A percentile compares a stretch with the other conserved stretches of the same genome.
phyloP scores from a whole-genome alignment of 805 yeast genomes.

The Metschnikowia dekortorum region DNA sequence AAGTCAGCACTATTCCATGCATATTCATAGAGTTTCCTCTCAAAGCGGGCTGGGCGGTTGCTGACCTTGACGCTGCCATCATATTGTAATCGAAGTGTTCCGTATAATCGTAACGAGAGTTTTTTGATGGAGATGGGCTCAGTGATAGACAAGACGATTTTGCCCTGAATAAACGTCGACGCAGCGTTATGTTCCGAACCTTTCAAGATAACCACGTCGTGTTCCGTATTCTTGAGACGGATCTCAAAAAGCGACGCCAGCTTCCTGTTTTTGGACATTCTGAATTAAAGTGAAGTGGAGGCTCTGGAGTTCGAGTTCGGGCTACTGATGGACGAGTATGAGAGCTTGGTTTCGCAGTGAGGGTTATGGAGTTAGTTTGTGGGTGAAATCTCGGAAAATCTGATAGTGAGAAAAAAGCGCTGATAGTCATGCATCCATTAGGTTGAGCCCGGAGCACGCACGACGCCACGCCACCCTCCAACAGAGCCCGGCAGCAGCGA shows the following conservation, averaged over 20 bases:
- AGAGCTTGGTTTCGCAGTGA: no score
- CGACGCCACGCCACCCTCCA: no score
- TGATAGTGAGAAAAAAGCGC: background rate
- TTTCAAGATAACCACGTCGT: conserved; percentile 74
- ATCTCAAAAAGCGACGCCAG: conserved; percentile 40
- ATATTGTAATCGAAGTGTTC: conserved; percentile 65
- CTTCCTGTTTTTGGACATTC: conserved; percentile 20
- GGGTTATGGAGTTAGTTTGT: background rate
- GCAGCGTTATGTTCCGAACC: conserved; percentile 78
- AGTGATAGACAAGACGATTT: conserved; percentile 65
- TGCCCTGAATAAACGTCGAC: conserved; percentile 71
- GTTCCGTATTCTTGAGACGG: conserved; percentile 62
- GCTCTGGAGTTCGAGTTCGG: no score
- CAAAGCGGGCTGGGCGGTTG: conserved; percentile 48
- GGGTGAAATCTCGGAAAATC: conserved; percentile 2
- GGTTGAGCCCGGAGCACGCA: background rate
- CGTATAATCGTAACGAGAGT: conserved; percentile 59
- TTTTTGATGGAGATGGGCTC: conserved; percentile 72
- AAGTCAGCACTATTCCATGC: conserved; percentile 70
- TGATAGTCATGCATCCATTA: conserved; percentile 1
- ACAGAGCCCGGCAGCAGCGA: no score
- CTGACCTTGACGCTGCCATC: conserved; percentile 41
- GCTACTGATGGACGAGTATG: no score
- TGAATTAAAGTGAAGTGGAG: background rate
- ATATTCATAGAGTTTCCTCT: conserved; percentile 67